phyloP scores from a whole-genome alignment of 176 grass and related monocot genomes.

The barley (Hordeum vulgare) region DNA sequence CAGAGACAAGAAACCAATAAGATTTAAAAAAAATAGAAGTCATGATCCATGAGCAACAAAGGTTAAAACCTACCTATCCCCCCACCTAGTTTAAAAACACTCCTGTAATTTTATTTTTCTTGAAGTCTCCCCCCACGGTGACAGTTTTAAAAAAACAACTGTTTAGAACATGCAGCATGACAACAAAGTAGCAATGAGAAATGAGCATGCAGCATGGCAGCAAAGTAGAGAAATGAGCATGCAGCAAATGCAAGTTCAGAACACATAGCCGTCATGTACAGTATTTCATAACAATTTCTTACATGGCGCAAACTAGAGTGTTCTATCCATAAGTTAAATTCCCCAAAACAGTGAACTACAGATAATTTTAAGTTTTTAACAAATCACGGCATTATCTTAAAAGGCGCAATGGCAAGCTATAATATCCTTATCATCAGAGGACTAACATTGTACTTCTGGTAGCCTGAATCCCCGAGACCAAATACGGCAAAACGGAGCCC shows the following conservation, averaged over 20 bases:
- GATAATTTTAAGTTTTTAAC: not conserved
- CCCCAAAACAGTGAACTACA: not conserved
- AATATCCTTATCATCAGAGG: not conserved
- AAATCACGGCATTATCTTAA: not conserved
- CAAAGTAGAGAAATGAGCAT: not conserved
- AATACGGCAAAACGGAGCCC: constrained; percentile 70
- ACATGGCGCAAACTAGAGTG: not conserved
- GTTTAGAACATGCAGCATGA: not conserved
- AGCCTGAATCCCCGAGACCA: constrained; percentile 91
- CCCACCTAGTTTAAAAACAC: too few species aligned
- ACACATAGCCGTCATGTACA: not conserved
- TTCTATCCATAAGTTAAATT: not conserved
- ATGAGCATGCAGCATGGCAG: not conserved
- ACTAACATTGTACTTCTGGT: constrained; percentile 95
- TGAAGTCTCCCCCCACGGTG: too few species aligned
- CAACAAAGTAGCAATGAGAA: not conserved
- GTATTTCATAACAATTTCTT: not conserved
- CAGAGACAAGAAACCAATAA: not conserved
- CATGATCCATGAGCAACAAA: not conserved
- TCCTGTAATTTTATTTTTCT: too few species aligned
- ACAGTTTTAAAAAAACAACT: too few species aligned
- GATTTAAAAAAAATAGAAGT: constrained; percentile 1
- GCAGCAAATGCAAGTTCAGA: not conserved
- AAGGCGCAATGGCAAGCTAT: not conserved
- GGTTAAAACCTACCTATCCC: not conserved